Conservation (phyloP, 345 rosid species). For the Rhodomyrtus tomentosa region DNA sequence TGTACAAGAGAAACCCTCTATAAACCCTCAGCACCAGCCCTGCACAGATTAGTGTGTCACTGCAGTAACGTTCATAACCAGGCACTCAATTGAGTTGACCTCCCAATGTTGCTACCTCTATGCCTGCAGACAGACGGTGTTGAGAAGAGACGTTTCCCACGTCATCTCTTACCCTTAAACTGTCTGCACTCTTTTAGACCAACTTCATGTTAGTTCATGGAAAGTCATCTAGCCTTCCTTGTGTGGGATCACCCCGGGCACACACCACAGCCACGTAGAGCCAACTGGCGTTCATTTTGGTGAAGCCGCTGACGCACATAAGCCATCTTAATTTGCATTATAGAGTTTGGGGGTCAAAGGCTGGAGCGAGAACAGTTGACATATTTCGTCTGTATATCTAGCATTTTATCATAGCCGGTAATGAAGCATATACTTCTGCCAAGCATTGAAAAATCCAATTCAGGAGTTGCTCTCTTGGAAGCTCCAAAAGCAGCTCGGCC, state of each 20-base stretch:
- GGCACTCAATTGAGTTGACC: not conserved
- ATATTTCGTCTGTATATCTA: slow-evolving; percentile 10
- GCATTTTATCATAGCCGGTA: slow-evolving; percentile 74
- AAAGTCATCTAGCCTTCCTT: not conserved
- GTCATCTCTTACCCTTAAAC: not conserved
- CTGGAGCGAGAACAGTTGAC: not conserved
- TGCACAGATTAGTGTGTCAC: too few species aligned
- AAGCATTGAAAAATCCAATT: slow-evolving; percentile 92
- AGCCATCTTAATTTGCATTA: not conserved
- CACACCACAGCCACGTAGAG: not conserved
- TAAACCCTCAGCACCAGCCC: too few species aligned
- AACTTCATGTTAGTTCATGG: not conserved
- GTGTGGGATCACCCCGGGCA: not conserved
- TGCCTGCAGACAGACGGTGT: not conserved
- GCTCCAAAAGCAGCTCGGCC: slow-evolving; percentile 95
- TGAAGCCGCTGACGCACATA: not conserved
- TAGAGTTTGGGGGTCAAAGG: not conserved
- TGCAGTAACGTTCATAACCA: not conserved
- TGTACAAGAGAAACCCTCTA: not conserved
- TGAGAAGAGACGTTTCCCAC: not conserved
- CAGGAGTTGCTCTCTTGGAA: slow-evolving; percentile 78
- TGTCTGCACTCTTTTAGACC: not conserved
- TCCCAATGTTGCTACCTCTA: not conserved
- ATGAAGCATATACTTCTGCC: slow-evolving; percentile 71
- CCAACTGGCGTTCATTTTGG: not conserved